Base-by-base conservation (phyloP, 1,284 basidiomycete species). In the Butyriboletus appendiculatus region DNA sequence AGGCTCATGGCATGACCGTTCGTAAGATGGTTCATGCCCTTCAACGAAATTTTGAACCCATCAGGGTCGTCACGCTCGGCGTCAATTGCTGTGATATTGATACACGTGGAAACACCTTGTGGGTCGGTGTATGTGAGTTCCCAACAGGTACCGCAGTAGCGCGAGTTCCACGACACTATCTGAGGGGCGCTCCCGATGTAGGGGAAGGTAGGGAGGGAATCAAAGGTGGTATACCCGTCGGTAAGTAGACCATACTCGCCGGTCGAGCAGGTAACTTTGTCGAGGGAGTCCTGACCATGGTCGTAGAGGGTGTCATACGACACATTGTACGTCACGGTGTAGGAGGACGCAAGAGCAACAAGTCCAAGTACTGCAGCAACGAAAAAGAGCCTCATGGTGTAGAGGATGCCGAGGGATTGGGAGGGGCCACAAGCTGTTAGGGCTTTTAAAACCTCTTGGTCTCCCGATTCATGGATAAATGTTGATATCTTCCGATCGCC, bases 131-230 rank as follows among this genome's bases (percentile, higher is more conserved):
- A 81, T 15, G 58, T 60, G 46, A 72, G 50, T 8, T 45, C 2
- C 66, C 65, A 72, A 41, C 70, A 71, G 5, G 52, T 54, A 0
- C 63, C 62, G 30, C 68, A 71, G 39, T 57, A 48, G 10, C 2
- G 48, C 1, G 63, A 68, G 45, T 65, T 46, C 58, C 52, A 60
- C 4, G 41, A 46, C n/a, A 22, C 1, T 53, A 84, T 62, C 16
- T 67, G 72, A 15, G 63, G 59, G 5, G 75, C 71, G 3, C 74
- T 80, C 24, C 79, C 81, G 62, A 84, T 76, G 65, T 70, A 63
- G 8, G 81, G 81, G 69, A 78, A 84, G 50, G 59, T 68, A 30
- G 80, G 79, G 32, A 85, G 66, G 32, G 71, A 66, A n/a, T 65
- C 67, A 57, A 81, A 78, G 33, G 73, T 80, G 14, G 64, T 67